phyloP scores from a whole-genome alignment of 805 yeast species.

The Schwanniomyces polymorphus region DNA sequence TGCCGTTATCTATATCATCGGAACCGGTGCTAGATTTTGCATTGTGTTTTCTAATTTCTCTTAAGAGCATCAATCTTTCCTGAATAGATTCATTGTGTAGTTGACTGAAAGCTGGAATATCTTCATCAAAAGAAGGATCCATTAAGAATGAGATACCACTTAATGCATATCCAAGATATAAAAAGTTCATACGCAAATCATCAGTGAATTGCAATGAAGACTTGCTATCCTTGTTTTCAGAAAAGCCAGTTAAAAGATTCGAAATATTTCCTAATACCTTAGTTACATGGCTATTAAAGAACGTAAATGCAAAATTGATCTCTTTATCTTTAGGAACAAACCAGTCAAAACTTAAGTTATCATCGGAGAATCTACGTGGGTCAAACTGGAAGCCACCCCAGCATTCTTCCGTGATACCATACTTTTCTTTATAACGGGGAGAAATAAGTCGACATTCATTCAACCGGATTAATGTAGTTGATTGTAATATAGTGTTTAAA shows the following conservation, averaged over 20 bases:
- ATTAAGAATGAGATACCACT: slow-evolving; percentile 73
- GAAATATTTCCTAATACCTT: slow-evolving; percentile 45
- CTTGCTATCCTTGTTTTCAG: slow-evolving; percentile 14
- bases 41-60: slow-evolving; percentile 28
- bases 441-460: slow-evolving; percentile 55
- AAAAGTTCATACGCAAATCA: slow-evolving; percentile 52
- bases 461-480: slow-evolving; percentile 61
- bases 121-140: slow-evolving; percentile 66
- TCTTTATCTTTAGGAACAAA: slow-evolving; percentile 62
- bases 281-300: slow-evolving; percentile 51
- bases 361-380: slow-evolving; percentile 45
- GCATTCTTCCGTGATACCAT: slow-evolving; percentile 47
- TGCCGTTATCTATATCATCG: slow-evolving; percentile 13
- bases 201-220: slow-evolving; percentile 44
- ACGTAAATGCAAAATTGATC: slow-evolving; percentile 57
- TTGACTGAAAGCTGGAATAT: slow-evolving; percentile 36
- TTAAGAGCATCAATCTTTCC: slow-evolving; percentile 32
- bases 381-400: slow-evolving; percentile 80
- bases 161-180: slow-evolving; percentile 57
- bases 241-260: slow-evolving; percentile 24
- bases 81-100: slow-evolving; percentile 32
- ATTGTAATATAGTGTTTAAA: slow-evolving; percentile 64
- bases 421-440: slow-evolving; percentile 37
- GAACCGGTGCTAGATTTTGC: slow-evolving; percentile 9
- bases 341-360: slow-evolving; percentile 68